Conservation (phyloP, 202 grass and related monocot genomes). For the Elaeis oleifera region DNA sequence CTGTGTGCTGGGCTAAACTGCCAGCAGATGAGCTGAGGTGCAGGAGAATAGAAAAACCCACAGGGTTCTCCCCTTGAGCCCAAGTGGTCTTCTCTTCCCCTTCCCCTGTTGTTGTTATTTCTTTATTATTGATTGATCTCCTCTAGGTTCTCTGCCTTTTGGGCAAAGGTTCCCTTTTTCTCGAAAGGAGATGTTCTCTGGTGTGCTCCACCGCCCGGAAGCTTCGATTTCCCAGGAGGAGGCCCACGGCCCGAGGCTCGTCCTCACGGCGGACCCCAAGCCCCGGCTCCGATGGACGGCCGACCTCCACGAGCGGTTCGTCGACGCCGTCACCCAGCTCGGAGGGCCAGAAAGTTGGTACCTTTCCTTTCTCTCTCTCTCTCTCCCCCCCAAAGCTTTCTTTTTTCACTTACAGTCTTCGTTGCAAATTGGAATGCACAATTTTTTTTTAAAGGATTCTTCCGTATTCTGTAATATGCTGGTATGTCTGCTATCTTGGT, state of each 20-base stretch:
- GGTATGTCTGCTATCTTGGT: too few relatives aligned
- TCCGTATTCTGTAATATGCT: too few relatives aligned
- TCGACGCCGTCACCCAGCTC: slow-evolving; percentile 89
- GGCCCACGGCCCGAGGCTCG: slow-evolving; percentile 48
- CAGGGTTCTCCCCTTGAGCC: neutral
- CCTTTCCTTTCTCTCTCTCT: neutral
- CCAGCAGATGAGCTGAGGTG: too few relatives aligned
- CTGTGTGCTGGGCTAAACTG: neutral
- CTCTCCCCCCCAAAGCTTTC: neutral
- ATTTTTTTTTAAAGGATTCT: too few relatives aligned
- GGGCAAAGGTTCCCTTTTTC: neutral
- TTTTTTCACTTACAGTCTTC: slow-evolving; percentile 1
- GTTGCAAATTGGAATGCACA: too few relatives aligned
- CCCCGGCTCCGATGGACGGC: slow-evolving; percentile 78
- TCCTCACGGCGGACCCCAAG: slow-evolving; percentile 94
- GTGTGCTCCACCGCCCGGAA: slow-evolving; percentile 18
- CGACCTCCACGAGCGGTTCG: slow-evolving; percentile 90
- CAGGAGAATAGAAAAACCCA: neutral
- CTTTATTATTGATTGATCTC: neutral
- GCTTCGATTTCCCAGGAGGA: slow-evolving; percentile 19
- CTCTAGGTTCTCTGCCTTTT: neutral
- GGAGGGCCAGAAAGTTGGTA: slow-evolving; percentile 77
- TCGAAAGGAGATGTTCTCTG: slow-evolving; percentile 17
- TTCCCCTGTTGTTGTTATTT: neutral
- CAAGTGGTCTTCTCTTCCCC: neutral